Evolutionary conservation across 345 rosid genomes (phyloP).

Genomic region (Passiflora organensis): DNA sequence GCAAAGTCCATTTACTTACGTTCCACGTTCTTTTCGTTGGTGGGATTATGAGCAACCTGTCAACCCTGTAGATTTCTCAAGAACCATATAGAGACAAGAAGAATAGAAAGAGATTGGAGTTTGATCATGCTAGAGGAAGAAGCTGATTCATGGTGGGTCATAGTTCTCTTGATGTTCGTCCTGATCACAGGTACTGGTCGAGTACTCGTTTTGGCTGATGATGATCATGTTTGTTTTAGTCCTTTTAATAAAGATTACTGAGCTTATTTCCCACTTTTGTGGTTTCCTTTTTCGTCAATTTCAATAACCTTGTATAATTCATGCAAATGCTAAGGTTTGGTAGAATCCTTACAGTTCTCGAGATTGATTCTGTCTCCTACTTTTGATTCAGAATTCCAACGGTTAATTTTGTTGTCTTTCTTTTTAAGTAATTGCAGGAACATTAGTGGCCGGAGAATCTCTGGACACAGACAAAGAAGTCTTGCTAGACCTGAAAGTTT

Average conservation of each 20-base stretch:
- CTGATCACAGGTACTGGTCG: constrained; percentile 24
- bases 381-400: neutral
- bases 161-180: constrained; percentile 21
- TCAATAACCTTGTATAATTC: no score
- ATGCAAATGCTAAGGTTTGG: no score
- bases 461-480: constrained; percentile 56
- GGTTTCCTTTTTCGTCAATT: neutral
- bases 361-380: neutral
- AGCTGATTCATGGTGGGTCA: constrained; percentile 25
- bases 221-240: neutral
- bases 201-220: neutral
- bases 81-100: neutral
- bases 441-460: constrained; percentile 52
- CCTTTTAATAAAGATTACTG: neutral
- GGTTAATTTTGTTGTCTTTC: neutral
- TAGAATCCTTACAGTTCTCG: neutral
- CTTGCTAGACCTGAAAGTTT: constrained; percentile 42
- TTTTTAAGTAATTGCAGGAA: constrained; percentile 31
- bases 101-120: constrained; percentile 5
- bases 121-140: constrained; percentile 32
- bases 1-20: constrained; percentile 2
- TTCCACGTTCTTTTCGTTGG: constrained; percentile 2
- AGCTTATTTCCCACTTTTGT: neutral
- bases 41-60: constrained; percentile 4
- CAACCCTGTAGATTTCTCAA: neutral